Conservation (phyloP, 192 early-diverging fungal species). For the Mortierella claussenii region DNA sequence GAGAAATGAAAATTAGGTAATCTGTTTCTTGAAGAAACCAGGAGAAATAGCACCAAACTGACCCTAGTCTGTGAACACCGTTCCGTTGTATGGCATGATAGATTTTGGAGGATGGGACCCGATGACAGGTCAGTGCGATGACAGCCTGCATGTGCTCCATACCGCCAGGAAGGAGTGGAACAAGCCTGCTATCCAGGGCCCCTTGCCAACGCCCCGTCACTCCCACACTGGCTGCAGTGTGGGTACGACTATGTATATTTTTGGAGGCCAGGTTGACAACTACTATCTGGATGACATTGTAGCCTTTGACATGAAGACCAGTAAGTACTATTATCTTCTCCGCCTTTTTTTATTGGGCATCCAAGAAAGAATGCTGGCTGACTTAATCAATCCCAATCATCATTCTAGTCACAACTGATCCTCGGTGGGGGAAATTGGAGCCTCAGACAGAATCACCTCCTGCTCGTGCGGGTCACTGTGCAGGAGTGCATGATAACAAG, state of each 20-base stretch:
- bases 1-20: no score
- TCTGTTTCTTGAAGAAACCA: no score
- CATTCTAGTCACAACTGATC: conserved; percentile 35
- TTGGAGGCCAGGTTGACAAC: conserved; percentile 45
- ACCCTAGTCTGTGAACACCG: no score
- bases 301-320: conserved; percentile 59
- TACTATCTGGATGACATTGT: conserved; percentile 59
- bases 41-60: no score
- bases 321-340: conserved; percentile 15
- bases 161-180: conserved; percentile 52
- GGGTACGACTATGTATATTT: conserved; percentile 53
- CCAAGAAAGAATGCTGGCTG: no score
- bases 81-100: no score
- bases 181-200: conserved; percentile 39
- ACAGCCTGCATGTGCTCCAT: conserved; percentile 43
- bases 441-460: conserved; percentile 52
- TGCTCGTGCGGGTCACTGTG: conserved; percentile 47
- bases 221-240: conserved; percentile 39
- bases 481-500: conserved; percentile 32
- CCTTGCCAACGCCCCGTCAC: conserved; percentile 38
- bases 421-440: conserved; percentile 41
- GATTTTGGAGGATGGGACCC: conserved; percentile 51
- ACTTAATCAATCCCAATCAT: no score
- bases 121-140: conserved; percentile 45
- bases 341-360: no score